Conservation (phyloP, 139 green algal genomes). For the Micromonas commoda region DNA sequence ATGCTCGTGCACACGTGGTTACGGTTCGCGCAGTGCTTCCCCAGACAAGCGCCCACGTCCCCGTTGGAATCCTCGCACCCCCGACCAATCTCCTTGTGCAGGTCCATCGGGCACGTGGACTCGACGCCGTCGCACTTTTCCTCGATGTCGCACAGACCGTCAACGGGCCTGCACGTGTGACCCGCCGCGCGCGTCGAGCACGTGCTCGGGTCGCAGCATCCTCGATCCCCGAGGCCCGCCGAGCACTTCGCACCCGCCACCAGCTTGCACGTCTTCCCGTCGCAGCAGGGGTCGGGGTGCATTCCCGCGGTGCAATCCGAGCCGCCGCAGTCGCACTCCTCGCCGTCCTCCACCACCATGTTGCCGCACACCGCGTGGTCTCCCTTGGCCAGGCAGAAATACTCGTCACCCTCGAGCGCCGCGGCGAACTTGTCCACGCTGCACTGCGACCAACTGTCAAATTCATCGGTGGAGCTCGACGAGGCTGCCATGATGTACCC, state of each 20-base stretch:
- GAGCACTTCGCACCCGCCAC: neutral
- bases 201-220: neutral
- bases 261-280: conserved; percentile 3
- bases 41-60: too few species aligned
- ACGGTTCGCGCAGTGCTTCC: too few species aligned
- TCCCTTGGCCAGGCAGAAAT: neutral
- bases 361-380: conserved; percentile 1
- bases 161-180: neutral
- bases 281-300: conserved; percentile 1
- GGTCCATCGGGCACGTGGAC: neutral
- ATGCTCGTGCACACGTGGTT: too few species aligned
- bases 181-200: neutral
- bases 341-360: conserved; percentile 4
- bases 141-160: neutral
- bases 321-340: conserved; percentile 10
- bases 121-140: conserved; percentile 9
- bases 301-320: conserved; percentile 5
- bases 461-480: neutral
- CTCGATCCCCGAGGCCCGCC: neutral
- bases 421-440: neutral
- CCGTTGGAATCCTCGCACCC: too few species aligned
- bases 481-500: neutral
- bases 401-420: neutral
- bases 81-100: too few species aligned
- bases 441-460: conserved; percentile 4